Conservation (phyloP, 306 rosid species). For the Prunus mira region DNA sequence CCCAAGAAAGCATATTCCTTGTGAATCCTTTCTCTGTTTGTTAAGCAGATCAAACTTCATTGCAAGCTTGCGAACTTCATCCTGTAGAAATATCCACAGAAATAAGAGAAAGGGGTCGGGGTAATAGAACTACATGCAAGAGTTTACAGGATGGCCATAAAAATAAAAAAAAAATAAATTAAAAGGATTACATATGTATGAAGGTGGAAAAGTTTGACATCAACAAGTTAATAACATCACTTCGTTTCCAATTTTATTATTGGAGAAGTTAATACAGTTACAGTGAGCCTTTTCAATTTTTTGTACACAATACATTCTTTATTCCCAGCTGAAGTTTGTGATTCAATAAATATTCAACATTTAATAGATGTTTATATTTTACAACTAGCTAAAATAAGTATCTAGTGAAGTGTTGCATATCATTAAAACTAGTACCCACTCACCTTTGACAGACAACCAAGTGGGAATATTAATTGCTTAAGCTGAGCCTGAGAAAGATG, state of each 20-base stretch:
- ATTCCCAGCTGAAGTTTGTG: slow-evolving; percentile 4
- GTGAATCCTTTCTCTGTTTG: slow-evolving; percentile 92
- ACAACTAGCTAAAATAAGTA: not conserved
- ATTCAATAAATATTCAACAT: not conserved
- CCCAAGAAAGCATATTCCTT: slow-evolving; percentile 97
- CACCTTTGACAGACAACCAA: slow-evolving; percentile 87
- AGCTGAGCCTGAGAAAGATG: slow-evolving; percentile 88
- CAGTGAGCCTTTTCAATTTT: not conserved
- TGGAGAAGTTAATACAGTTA: not conserved
- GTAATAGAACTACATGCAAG: not conserved
- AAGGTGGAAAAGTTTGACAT: not conserved
- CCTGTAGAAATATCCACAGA: slow-evolving; percentile 43
- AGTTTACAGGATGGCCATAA: not conserved
- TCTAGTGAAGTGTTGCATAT: not conserved
- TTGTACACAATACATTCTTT: not conserved
- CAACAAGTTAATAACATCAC: not conserved
- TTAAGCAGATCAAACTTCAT: slow-evolving; percentile 74
- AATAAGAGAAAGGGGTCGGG: slow-evolving; percentile 4
- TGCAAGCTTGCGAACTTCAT: slow-evolving; percentile 90
- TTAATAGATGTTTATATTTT: slow-evolving; percentile 1
- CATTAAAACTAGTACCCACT: slow-evolving; percentile 29
- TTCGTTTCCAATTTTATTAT: not conserved
- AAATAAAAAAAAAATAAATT: not conserved
- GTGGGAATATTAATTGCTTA: slow-evolving; percentile 74
- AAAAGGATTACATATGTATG: not conserved